These are phyloP conservation scores for Populus hybrid DNA, from an alignment of 441 rosid genomes.

Conservation along the genomic window DNA sequence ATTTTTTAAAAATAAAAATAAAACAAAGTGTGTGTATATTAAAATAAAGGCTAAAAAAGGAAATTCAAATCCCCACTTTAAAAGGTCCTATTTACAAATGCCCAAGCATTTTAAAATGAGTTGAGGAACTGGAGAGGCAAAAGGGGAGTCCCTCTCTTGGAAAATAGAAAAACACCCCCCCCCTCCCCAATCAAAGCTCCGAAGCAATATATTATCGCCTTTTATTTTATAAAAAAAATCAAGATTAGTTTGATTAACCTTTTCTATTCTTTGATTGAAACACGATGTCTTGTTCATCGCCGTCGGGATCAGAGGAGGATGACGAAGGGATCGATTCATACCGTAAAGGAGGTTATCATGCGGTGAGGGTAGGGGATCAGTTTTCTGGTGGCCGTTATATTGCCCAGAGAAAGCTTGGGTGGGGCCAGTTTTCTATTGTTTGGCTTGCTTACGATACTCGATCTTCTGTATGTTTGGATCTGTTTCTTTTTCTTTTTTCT, in stretches of 20 bases:
- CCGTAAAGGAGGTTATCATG: constrained; percentile 96
- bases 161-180: neutral
- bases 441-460: constrained; percentile 95
- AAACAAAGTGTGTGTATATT: neutral
- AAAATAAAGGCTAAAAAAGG: neutral
- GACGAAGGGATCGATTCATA: constrained; percentile 92
- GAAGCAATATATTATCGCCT: neutral
- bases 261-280: neutral
- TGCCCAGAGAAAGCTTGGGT: constrained; percentile 95
- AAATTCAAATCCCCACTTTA: neutral
- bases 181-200: neutral
- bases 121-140: neutral
- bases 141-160: constrained; percentile 8
- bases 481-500: too few species aligned
- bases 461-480: constrained; percentile 36
- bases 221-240: too few species aligned
- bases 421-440: constrained; percentile 99
- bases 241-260: neutral
- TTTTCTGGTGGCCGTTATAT: constrained; percentile 80
- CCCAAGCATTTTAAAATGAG: neutral
- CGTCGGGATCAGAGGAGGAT: constrained; percentile 94
- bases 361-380: constrained; percentile 89
- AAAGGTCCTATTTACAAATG: neutral
- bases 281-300: constrained; percentile 70
- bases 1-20: too few species aligned